Conservation (phyloP, 2,329 filamentous ascomycete genomes). For the Chalaropsis thielavioides region DNA sequence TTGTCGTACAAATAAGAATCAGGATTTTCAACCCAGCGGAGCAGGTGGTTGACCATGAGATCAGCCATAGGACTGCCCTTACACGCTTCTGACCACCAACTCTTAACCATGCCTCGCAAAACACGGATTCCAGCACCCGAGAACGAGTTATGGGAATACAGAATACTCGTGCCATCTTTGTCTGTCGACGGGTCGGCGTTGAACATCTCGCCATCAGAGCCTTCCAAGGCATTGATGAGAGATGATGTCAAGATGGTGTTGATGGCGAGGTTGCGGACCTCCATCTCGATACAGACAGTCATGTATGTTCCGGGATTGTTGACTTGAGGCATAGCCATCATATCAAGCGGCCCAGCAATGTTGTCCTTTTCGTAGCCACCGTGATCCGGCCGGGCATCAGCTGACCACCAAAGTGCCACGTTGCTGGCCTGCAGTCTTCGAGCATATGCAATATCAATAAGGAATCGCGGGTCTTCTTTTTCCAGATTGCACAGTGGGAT, state of each 20-base stretch:
- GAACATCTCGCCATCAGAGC: constrained; percentile 71
- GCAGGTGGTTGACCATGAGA: constrained; percentile 90
- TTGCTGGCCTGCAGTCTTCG: constrained; percentile 78
- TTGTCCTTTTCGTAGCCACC: constrained; percentile 93
- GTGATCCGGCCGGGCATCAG: constrained; percentile 75
- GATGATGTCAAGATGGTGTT: constrained; percentile 96
- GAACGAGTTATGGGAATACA: constrained; percentile 47
- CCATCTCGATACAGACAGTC: constrained; percentile 90
- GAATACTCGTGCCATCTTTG: constrained; percentile 22
- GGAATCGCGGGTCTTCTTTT: constrained; percentile 78
- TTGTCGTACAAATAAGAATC: constrained; percentile 91
- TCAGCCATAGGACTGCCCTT: constrained; percentile 88
- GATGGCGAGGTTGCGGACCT: constrained; percentile 86
- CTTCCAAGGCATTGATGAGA: constrained; percentile 90
- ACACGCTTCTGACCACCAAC: constrained; percentile 94
- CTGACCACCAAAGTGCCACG: constrained; percentile 95
- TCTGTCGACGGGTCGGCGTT: constrained; percentile 58
- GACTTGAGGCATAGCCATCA: constrained; percentile 77
- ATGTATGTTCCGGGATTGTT: constrained; percentile 91
- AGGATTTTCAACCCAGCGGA: constrained; percentile 91
- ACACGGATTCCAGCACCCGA: constrained; percentile 83
- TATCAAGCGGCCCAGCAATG: constrained; percentile 66
- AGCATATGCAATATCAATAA: constrained; percentile 94
- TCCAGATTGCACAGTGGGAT: constrained; percentile 92
- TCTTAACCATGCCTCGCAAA: constrained; percentile 92